Percentiles rank a stretch among this genome's conserved stretches.
phyloP scores from a whole-genome alignment of 306 rosid species.

The Cajanus cajan region DNA sequence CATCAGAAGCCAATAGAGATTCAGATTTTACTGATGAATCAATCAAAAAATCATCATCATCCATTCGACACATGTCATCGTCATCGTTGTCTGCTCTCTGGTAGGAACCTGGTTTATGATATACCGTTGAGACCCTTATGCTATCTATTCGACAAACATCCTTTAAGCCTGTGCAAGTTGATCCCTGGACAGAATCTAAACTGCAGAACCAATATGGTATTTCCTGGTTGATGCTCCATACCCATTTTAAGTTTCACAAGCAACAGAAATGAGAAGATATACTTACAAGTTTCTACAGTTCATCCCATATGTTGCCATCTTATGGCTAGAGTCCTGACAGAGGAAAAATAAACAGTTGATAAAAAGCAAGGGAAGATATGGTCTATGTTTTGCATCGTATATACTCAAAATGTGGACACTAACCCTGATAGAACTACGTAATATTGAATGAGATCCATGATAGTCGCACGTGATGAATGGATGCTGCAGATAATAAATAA shows the following conservation, averaged over 20 bases:
- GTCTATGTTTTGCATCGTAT: constrained; percentile 21
- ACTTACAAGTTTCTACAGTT: constrained; percentile 66
- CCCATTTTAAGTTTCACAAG: constrained; percentile 28
- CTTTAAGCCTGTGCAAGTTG: constrained; percentile 64
- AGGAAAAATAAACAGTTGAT: constrained; percentile 20
- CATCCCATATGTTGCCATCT: constrained; percentile 46
- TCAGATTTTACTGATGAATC: constrained; percentile 54
- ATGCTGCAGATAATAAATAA: constrained; percentile 58
- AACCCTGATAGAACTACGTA: constrained; percentile 59
- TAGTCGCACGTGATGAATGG: constrained; percentile 70
- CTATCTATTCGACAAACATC: constrained; percentile 73
- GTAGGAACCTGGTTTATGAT: constrained; percentile 45
- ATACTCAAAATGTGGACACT: constrained; percentile 27
- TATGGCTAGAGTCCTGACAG: constrained; percentile 61
- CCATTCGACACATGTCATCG: constrained; percentile 82
- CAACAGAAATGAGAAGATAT: background rate
- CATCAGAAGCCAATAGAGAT: constrained; percentile 45
- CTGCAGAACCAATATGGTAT: constrained; percentile 44
- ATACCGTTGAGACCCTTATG: constrained; percentile 56
- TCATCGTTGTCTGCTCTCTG: constrained; percentile 52
- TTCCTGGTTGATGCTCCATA: constrained; percentile 1
- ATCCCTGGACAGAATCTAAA: constrained; percentile 48
- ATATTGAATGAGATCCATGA: constrained; percentile 48
- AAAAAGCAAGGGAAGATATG: constrained; percentile 8
- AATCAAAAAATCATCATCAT: constrained; percentile 56